Conservation (phyloP, 202 grass and related monocot species). For the Setaria italica region DNA sequence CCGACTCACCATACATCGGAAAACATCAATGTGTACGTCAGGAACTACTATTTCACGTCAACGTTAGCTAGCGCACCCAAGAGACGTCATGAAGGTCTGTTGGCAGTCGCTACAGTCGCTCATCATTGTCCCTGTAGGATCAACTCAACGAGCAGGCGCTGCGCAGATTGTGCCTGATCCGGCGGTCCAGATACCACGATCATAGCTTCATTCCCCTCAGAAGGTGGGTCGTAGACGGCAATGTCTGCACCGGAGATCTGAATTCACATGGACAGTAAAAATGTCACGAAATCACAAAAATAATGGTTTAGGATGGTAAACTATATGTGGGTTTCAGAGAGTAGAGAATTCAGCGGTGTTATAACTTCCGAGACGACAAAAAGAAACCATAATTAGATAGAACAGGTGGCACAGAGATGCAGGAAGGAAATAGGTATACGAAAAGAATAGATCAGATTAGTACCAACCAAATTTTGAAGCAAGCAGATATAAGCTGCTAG, state of each 20-base stretch:
- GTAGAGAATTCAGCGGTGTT: background rate
- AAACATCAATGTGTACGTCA: background rate
- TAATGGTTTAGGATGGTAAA: background rate
- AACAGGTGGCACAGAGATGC: slow-evolving; percentile 21
- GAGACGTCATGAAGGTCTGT: background rate
- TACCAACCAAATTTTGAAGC: background rate
- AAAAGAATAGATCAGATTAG: background rate
- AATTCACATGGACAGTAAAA: slow-evolving; percentile 13
- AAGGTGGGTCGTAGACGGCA: slow-evolving; percentile 26
- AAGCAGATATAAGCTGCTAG: background rate
- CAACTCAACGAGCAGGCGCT: slow-evolving; percentile 33
- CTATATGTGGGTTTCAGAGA: background rate
- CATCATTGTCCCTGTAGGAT: slow-evolving; percentile 30
- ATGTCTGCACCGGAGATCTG: slow-evolving; percentile 55
- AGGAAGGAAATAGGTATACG: slow-evolving; percentile 1
- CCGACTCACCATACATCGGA: background rate
- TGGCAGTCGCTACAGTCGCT: background rate
- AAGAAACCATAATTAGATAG: background rate
- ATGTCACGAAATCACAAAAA: background rate
- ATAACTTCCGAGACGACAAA: background rate
- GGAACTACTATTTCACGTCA: slow-evolving; percentile 9
- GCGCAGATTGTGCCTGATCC: slow-evolving; percentile 42
- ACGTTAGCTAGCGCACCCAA: background rate
- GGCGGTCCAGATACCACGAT: slow-evolving; percentile 50
- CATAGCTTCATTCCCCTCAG: slow-evolving; percentile 27